Base-by-base conservation (phyloP, 495 filamentous ascomycete species). In the Podospora pseudoanserina region DNA sequence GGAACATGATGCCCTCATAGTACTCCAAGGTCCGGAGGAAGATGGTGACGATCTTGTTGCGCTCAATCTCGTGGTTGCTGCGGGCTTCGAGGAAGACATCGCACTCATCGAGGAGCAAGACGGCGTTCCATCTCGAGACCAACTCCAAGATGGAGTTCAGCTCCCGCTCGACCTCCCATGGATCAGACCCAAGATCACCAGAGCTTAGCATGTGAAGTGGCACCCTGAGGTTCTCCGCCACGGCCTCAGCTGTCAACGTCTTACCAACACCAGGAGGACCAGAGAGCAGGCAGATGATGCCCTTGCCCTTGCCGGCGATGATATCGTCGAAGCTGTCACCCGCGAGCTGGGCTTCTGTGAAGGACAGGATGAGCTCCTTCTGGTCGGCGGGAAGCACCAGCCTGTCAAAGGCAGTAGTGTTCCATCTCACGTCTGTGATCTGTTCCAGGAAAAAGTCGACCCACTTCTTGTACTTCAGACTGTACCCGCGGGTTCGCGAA, bases 61-160 rank as follows among this genome's bases (percentile, higher is more conserved):
- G 79, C 66, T 82, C 78, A 6, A 88, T 78, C 56, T 87, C 84
- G 54, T 78, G 72, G 60, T 78, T 84, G 71, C 78, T 87, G 66
- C 77, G 86, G 68, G 65, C 84, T 76, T 89, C 85, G 20, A 91
- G 80, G 79, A 89, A 91, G 13, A 90, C 86, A 66, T 92, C 89
- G 49, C 86, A 87, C 76, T 92, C 88, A 64, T 91, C 89, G 0
- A 92, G 79, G 0, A 89, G 79, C 11, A 88, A 70, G 15, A 88
- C 79, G 7, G 82, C 84, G 5, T 81, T 82, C 86, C 86, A 89
- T 9, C 77, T 76, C 1, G 77, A 76, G 6, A 80, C 81, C 28
- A 87, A 78, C 55, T 84, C 79, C 5, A 89, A 75, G 54, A 88
- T 82, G 1, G 77, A 71, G 63, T 79, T 78, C 19, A 90, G 79